A percentile compares a stretch with the other conserved stretches of the same genome.
These are phyloP conservation scores for Penicillium canariense DNA, from an alignment of 495 filamentous ascomycete genomes.

Conservation along the genomic window DNA sequence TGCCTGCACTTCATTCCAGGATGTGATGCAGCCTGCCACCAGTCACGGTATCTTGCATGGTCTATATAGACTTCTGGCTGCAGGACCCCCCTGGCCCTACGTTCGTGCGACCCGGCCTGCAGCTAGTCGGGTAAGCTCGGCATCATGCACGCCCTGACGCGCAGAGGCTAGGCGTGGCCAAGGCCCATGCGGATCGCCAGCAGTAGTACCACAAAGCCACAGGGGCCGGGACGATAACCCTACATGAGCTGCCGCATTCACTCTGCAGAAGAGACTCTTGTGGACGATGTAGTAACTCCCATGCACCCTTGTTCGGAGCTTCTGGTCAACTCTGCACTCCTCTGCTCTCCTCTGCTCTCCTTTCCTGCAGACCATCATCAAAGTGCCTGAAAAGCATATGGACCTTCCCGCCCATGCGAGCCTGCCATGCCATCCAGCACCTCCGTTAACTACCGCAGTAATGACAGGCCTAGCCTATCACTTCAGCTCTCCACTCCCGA, in stretches of 20 bases:
- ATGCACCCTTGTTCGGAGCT: no score
- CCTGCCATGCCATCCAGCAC: no score
- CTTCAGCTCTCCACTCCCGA: slow-evolving; percentile 4
- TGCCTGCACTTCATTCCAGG: background rate
- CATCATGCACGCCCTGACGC: background rate
- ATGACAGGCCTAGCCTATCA: background rate
- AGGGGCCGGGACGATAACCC: background rate
- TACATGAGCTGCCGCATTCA: background rate
- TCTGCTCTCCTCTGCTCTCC: no score
- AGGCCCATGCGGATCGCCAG: background rate
- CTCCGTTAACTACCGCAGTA: no score
- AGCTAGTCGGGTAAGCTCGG: background rate
- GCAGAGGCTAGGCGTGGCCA: no score
- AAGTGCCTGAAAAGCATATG: slow-evolving; percentile 13
- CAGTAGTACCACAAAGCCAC: background rate
- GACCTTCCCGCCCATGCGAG: background rate
- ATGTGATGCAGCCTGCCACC: background rate
- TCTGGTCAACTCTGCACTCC: no score
- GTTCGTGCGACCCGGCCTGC: background rate
- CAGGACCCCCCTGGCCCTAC: background rate
- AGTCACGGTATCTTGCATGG: background rate
- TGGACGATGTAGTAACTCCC: background rate
- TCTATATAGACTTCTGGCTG: background rate
- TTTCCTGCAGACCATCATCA: background rate
- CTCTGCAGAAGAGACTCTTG: background rate